A percentile compares a stretch with the other conserved stretches of the same genome.
These are phyloP conservation scores for Miamiensis avidus DNA, from an alignment of 169 alveolate genomes.

Conservation along the genomic window DNA sequence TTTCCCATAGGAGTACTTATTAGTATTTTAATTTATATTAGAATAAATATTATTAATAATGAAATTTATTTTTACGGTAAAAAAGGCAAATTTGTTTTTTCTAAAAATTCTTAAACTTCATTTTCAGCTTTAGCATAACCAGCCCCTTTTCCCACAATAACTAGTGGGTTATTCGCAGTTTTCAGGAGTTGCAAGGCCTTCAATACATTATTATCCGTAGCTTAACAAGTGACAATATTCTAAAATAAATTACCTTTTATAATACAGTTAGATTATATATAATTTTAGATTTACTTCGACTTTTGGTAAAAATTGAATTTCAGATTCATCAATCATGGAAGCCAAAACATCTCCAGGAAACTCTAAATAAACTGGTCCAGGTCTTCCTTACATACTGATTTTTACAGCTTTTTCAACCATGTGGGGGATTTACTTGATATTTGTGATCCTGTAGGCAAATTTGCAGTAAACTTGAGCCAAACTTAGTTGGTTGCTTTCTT, in stretches of 20 bases:
- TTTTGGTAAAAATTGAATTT: slow-evolving; percentile 8
- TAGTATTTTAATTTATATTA: background rate
- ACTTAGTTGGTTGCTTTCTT: slow-evolving; percentile 63
- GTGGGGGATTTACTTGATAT: slow-evolving; percentile 52
- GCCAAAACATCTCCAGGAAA: slow-evolving; percentile 67
- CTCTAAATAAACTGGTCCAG: slow-evolving; percentile 82
- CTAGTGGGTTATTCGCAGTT: slow-evolving; percentile 62
- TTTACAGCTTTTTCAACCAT: slow-evolving; percentile 69
- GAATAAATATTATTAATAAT: no score
- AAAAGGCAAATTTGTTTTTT: slow-evolving; percentile 60
- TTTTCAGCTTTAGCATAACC: slow-evolving; percentile 56
- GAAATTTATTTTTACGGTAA: slow-evolving; percentile 30
- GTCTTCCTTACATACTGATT: slow-evolving; percentile 60
- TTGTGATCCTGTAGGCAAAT: slow-evolving; percentile 57
- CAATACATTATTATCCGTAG: slow-evolving; percentile 27
- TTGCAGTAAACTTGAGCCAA: slow-evolving; percentile 57
- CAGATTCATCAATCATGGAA: slow-evolving; percentile 28
- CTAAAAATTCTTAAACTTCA: slow-evolving; percentile 54
- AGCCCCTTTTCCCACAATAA: slow-evolving; percentile 71
- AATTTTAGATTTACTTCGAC: slow-evolving; percentile 1
- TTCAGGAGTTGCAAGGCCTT: slow-evolving; percentile 39
- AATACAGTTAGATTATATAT: background rate
- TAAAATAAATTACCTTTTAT: background rate
- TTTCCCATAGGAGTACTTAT: slow-evolving; percentile 75
- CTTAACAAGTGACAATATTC: slow-evolving; percentile 38